Base-by-base conservation (phyloP, 208 protist genomes). In the Herpetomonas tarakana region DNA sequence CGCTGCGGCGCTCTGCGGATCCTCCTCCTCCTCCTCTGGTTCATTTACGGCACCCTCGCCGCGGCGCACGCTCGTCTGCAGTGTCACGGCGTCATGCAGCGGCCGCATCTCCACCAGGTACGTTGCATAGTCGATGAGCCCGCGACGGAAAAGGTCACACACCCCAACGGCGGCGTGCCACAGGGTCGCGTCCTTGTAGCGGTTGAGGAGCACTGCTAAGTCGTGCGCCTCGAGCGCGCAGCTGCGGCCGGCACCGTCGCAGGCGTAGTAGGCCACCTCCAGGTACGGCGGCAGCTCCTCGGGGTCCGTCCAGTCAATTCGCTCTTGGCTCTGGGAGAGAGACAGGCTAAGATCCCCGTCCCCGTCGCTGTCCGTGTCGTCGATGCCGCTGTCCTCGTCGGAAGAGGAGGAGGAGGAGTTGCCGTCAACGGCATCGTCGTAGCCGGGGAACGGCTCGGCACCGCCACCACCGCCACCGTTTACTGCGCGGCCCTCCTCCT, bases 101-200 rank as follows among this genome's bases (percentile, higher is more conserved):
- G 77, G 89, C 7, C 76, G 77, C 83, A 93, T 89, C 47, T 86
- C 83, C 3, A 90, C 68, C 7, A 93, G 51, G 63, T 95, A 95
- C 11, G 73, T 82, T 26, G 72, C 74, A 69, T 93, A 95, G 65
- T 92, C 86, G 46, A 95, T 83, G 14, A 86, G 72, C 0, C 86
- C 76, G 0, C 89, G 81, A 16, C 55, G 56, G 44, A 91, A 89
- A 9, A 95, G 55, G 62, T 95, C 89, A 41, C 82, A 86, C 30
- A 93, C 78, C 1, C 89, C 89, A 0, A 95, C 65, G 3, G 86
- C 86, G 7, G 89, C 86, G 65, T 95, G 83, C 86, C 89, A 95
- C 18, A 95, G 68, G 27, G 86, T 68, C 11, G 68, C 52, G 26
- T 87, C 76, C 53, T 84, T 83, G 1, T 79, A 78, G 25, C 83